Conservation (phyloP, 345 rosid species). For the Mallotus nudiflorus region DNA sequence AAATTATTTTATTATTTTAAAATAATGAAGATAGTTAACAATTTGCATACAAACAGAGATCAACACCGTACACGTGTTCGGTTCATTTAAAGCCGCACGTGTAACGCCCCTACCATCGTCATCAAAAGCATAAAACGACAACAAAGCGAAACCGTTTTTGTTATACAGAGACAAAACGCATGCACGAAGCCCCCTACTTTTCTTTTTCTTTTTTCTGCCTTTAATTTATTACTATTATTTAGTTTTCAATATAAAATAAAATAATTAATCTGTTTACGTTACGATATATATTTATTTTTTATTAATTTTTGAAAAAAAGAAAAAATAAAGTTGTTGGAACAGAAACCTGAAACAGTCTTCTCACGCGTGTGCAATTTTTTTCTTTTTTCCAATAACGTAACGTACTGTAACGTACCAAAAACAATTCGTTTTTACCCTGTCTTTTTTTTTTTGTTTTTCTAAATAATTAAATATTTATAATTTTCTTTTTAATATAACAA, state of each 20-base stretch:
- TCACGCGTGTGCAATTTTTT: constrained; percentile 22
- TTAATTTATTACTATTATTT: no score
- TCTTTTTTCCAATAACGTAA: constrained; percentile 1
- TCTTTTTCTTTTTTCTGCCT: no score
- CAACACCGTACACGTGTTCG: constrained; percentile 28
- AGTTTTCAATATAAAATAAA: no score
- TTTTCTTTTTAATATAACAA: no score
- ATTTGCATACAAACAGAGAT: neutral
- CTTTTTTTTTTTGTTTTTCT: neutral
- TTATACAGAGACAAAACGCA: constrained; percentile 30
- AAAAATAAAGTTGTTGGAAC: constrained; percentile 26
- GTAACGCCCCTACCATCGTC: constrained; percentile 24
- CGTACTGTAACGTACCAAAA: no score
- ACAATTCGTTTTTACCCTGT: constrained; percentile 4
- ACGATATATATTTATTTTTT: neutral
- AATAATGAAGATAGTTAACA: constrained; percentile 15
- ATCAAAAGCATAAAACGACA: constrained; percentile 13
- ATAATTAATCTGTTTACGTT: neutral
- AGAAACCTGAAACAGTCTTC: constrained; percentile 13
- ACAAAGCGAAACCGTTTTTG: constrained; percentile 27
- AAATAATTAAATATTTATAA: no score
- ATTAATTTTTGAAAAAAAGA: neutral
- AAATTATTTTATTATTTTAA: no score
- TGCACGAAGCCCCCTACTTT: constrained; percentile 34
- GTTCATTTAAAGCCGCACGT: constrained; percentile 21